These are phyloP conservation scores for Podila epigama DNA, from an alignment of 192 early-diverging fungal genomes.

Conservation along the genomic window DNA sequence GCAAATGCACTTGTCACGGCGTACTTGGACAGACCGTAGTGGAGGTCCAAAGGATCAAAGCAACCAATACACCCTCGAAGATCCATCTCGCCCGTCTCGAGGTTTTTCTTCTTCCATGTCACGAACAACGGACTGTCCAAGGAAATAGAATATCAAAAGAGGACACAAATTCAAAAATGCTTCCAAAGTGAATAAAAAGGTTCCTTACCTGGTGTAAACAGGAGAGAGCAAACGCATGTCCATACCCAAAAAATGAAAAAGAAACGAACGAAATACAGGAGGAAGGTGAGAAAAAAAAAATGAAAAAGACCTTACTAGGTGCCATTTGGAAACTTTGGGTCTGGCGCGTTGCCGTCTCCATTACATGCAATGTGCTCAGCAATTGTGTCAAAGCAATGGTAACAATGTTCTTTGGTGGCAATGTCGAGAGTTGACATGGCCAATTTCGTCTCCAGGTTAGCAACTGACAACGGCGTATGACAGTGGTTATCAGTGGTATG, in stretches of 20 bases:
- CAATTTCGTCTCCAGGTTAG: too few species aligned
- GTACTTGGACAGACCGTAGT: conserved; percentile 78
- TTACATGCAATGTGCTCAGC: conserved; percentile 64
- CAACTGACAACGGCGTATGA: too few species aligned
- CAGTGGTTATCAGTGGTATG: neutral
- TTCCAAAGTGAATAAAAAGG: neutral
- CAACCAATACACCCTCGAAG: conserved; percentile 96
- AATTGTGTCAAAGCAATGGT: conserved; percentile 85
- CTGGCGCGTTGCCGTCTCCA: conserved; percentile 13
- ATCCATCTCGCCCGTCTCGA: conserved; percentile 46
- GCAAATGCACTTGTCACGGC: conserved; percentile 82
- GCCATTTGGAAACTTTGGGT: conserved; percentile 63
- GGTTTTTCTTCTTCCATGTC: conserved; percentile 69
- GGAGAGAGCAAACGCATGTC: too few species aligned
- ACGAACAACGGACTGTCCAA: conserved; percentile 78
- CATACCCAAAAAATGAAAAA: neutral
- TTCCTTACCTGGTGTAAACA: too few species aligned
- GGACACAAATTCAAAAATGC: neutral
- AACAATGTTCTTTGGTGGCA: conserved; percentile 68
- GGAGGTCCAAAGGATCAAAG: conserved; percentile 76
- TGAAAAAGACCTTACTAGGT: conserved; percentile 60
- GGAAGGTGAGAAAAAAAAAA: neutral
- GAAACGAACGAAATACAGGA: neutral
- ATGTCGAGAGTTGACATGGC: neutral
- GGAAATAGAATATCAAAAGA: neutral